Conservation (phyloP, 108 stramenopile genomes). For the Skeletonema costatum region DNA sequence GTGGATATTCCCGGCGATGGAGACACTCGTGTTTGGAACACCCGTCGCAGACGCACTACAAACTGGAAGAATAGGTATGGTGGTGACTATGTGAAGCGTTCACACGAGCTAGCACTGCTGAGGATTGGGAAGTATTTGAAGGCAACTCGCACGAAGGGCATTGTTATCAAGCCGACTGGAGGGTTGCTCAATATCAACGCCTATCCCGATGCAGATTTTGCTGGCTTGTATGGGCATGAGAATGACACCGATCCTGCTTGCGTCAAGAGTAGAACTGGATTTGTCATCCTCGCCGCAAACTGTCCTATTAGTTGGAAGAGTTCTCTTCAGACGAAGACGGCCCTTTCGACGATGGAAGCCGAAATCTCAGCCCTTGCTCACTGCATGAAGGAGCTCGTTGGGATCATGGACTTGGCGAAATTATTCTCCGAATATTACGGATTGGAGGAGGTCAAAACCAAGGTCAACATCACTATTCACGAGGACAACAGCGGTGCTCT, state of each 20-base stretch:
- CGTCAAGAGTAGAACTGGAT: slow-evolving; percentile 54
- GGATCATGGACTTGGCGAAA: too few relatives aligned
- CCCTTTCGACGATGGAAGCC: too few relatives aligned
- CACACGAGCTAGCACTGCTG: slow-evolving; percentile 44
- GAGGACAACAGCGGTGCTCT: too few relatives aligned
- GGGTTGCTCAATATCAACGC: slow-evolving; percentile 33
- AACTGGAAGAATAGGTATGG: not conserved
- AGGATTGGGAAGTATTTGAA: slow-evolving; percentile 42
- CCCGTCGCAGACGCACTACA: too few relatives aligned
- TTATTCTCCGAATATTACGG: too few relatives aligned
- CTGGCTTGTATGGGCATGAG: slow-evolving; percentile 45
- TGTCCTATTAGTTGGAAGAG: too few relatives aligned
- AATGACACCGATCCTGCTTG: slow-evolving; percentile 36
- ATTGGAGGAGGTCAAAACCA: too few relatives aligned
- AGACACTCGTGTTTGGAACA: too few relatives aligned
- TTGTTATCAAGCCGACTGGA: slow-evolving; percentile 23
- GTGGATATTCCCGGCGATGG: not conserved
- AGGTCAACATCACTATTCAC: too few relatives aligned
- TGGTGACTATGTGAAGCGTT: not conserved
- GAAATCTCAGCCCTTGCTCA: too few relatives aligned
- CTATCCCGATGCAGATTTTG: slow-evolving; percentile 57
- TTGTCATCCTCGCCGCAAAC: slow-evolving; percentile 33
- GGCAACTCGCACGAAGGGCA: slow-evolving; percentile 31
- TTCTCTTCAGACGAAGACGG: too few relatives aligned
- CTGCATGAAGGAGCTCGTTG: too few relatives aligned